Evolutionary conservation across 768 basidiomycete species (phyloP).

Genomic region (Strobilomyces dryophilus): DNA sequence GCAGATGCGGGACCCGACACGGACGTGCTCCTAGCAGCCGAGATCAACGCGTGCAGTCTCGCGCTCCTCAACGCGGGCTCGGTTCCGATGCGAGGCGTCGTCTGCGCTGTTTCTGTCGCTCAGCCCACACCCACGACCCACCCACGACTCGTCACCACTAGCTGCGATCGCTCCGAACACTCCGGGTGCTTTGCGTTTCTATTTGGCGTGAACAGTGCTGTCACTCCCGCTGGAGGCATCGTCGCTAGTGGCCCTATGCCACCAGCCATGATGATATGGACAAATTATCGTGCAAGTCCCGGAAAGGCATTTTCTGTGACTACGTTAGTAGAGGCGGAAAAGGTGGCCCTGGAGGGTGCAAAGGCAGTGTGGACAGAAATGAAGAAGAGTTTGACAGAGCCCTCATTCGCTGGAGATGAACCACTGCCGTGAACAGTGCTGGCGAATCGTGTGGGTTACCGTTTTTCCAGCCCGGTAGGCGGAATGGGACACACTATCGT

Average conservation of each 20-base stretch:
- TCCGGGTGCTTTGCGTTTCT: slow-evolving; percentile 72
- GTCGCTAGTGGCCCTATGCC: slow-evolving; percentile 1
- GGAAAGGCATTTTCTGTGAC: slow-evolving; percentile 34
- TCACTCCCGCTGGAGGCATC: not conserved
- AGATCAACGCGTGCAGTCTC: slow-evolving; percentile 67
- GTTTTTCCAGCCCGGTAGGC: not conserved
- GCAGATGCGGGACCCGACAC: not conserved
- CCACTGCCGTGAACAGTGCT: slow-evolving; percentile 25
- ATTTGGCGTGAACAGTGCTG: slow-evolving; percentile 25
- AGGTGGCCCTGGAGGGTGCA: slow-evolving; percentile 47
- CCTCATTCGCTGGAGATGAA: slow-evolving; percentile 24
- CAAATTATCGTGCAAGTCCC: slow-evolving; percentile 17
- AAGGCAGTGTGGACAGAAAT: slow-evolving; percentile 44
- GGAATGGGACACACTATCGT: not conserved
- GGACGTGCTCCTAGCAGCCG: slow-evolving; percentile 51
- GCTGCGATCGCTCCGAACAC: slow-evolving; percentile 33
- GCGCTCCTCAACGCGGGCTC: slow-evolving; percentile 68
- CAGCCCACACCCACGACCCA: slow-evolving; percentile 16
- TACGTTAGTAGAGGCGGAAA: slow-evolving; percentile 42
- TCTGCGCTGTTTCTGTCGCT: slow-evolving; percentile 63
- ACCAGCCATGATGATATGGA: slow-evolving; percentile 28
- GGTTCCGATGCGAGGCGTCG: slow-evolving; percentile 70
- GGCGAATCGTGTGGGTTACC: not conserved
- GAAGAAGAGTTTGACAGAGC: slow-evolving; percentile 37
- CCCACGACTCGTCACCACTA: slow-evolving; percentile 44